A percentile compares a stretch with the other conserved stretches of the same genome.
phyloP scores from a whole-genome alignment of 768 basidiomycete genomes.

The Sporobolomyces pararoseus region DNA sequence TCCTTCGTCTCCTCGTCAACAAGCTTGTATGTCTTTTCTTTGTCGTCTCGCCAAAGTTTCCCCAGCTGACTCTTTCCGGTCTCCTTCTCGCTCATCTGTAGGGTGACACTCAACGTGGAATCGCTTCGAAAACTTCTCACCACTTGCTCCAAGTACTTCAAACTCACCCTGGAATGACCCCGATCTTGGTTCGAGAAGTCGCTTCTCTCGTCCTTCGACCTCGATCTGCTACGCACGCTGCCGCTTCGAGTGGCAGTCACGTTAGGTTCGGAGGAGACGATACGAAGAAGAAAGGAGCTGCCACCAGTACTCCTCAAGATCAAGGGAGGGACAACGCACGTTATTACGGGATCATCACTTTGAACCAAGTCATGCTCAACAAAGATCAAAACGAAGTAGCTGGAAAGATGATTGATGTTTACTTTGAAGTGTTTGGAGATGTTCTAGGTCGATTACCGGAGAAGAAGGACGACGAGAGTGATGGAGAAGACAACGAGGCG shows the following conservation, averaged over 20 bases:
- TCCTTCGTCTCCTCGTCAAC: constrained; percentile 85
- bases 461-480: constrained; percentile 43
- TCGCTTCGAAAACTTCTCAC: constrained; percentile 85
- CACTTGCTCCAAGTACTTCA: constrained; percentile 85
- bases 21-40: constrained; percentile 65
- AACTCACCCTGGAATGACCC: constrained; percentile 87
- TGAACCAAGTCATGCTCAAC: constrained; percentile 81
- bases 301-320: constrained; percentile 29
- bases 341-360: constrained; percentile 89
- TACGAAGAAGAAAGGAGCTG: constrained; percentile 49
- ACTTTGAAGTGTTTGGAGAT: constrained; percentile 91
- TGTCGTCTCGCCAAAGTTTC: too few relatives aligned
- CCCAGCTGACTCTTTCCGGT: background rate
- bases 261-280: constrained; percentile 52
- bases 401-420: constrained; percentile 73
- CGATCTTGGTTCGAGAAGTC: constrained; percentile 80
- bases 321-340: constrained; percentile 61
- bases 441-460: constrained; percentile 59
- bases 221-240: constrained; percentile 47
- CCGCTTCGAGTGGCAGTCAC: constrained; percentile 51
- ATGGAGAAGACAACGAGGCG: constrained; percentile 14
- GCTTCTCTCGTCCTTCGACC: constrained; percentile 72
- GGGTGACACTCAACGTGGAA: constrained; percentile 83
- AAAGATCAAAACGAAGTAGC: constrained; percentile 70
- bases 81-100: constrained; percentile 47